phyloP scores from a whole-genome alignment of 164 flowering plant genomes.

The grape (Vitis vinifera) region ASM3070453v1 NC_081809.1:19061001-19061500 shows the following conservation, averaged over 20 bases:
- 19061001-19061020: constrained; percentile 82
- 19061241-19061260: too few species aligned
- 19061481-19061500: constrained; percentile 97
- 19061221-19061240: too few species aligned
- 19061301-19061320: not conserved
- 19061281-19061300: not conserved
- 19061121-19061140: too few species aligned
- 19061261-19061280: too few species aligned
- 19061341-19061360: not conserved
- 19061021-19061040: constrained; percentile 46
- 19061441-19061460: constrained; percentile 93
- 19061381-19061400: constrained; percentile 93
- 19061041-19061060: not conserved
- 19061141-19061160: too few species aligned
- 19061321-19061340: not conserved
- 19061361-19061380: constrained; percentile 10
- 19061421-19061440: constrained; percentile 84
- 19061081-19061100: too few species aligned
- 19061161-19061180: too few species aligned
- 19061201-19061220: too few species aligned
- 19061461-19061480: constrained; percentile 99
- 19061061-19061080: too few species aligned
- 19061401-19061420: constrained; percentile 97
- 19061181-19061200: too few species aligned
- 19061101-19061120: too few species aligned